Conservation (phyloP, 1,284 basidiomycete species). For the Leccinum pachyderme region DNA sequence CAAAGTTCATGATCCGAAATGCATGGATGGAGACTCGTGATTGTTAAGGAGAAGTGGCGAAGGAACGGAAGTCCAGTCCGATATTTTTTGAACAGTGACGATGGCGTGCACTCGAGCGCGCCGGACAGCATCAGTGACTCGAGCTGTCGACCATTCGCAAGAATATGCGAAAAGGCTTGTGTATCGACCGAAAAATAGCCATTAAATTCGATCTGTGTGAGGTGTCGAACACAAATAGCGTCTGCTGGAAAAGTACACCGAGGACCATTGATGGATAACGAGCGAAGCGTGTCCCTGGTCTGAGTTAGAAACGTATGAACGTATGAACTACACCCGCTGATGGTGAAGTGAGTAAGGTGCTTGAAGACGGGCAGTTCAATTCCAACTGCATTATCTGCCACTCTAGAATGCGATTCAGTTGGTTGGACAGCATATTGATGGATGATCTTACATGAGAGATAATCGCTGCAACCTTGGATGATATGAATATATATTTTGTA, state of each 20-base stretch:
- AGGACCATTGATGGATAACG: slow-evolving; percentile 52
- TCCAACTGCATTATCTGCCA: slow-evolving; percentile 49
- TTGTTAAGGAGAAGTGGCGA: slow-evolving; percentile 57
- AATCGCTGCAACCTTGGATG: slow-evolving; percentile 53
- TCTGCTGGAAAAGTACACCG: slow-evolving; percentile 57
- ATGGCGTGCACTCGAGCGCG: slow-evolving; percentile 47
- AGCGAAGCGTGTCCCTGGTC: slow-evolving; percentile 53
- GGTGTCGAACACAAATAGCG: slow-evolving; percentile 55
- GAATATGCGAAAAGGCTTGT: slow-evolving; percentile 55
- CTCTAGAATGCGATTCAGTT: slow-evolving; percentile 33
- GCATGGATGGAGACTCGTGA: slow-evolving; percentile 44
- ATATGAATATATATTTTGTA: slow-evolving; percentile 50
- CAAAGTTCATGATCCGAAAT: slow-evolving; percentile 59
- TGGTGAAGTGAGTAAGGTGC: slow-evolving; percentile 50
- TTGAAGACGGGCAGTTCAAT: slow-evolving; percentile 56
- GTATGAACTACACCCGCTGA: slow-evolving; percentile 40
- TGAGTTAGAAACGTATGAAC: slow-evolving; percentile 50
- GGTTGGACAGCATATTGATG: slow-evolving; percentile 1
- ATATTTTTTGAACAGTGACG: slow-evolving; percentile 48
- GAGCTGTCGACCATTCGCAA: slow-evolving; percentile 58
- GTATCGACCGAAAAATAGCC: slow-evolving; percentile 52
- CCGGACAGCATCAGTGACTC: slow-evolving; percentile 57
- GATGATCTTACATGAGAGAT: slow-evolving; percentile 46
- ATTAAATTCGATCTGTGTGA: slow-evolving; percentile 61
- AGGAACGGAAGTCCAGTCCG: slow-evolving; percentile 52